phyloP scores from a whole-genome alignment of 768 basidiomycete genomes.

The Steccherinum ochraceum region DNA sequence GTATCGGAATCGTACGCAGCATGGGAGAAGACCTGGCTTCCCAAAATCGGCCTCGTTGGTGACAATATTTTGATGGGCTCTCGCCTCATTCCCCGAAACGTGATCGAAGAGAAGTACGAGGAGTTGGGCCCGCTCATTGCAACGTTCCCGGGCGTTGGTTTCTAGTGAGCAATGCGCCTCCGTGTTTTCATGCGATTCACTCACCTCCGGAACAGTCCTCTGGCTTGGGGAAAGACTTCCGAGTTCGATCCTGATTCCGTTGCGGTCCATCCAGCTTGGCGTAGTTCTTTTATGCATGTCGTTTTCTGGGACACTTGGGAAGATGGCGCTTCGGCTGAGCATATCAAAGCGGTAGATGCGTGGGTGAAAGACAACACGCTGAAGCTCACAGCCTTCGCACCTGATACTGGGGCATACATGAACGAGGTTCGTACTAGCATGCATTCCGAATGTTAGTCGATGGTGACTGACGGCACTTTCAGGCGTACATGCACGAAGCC shows the following conservation, averaged over 20 bases:
- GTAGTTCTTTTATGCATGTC: slow-evolving; percentile 31
- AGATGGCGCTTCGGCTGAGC: slow-evolving; percentile 12
- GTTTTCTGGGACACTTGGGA: slow-evolving; percentile 16
- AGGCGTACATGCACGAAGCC: slow-evolving; percentile 39
- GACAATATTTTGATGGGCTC: slow-evolving; percentile 11
- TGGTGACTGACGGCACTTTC: not conserved
- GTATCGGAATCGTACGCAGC: slow-evolving; percentile 12
- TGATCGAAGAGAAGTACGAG: slow-evolving; percentile 12
- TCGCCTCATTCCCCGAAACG: slow-evolving; percentile 16
- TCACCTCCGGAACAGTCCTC: too few relatives aligned
- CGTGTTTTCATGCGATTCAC: too few relatives aligned
- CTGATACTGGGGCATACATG: slow-evolving; percentile 35
- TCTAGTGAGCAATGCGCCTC: slow-evolving; percentile 16
- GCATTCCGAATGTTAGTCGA: not conserved
- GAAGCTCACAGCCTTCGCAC: slow-evolving; percentile 23
- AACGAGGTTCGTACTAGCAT: slow-evolving; percentile 34
- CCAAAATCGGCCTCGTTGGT: slow-evolving; percentile 7
- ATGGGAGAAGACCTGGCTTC: slow-evolving; percentile 8
- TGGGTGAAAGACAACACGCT: slow-evolving; percentile 12
- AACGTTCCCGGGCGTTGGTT: slow-evolving; percentile 1
- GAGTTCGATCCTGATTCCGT: slow-evolving; percentile 29
- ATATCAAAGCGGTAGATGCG: slow-evolving; percentile 9
- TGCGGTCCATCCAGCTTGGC: slow-evolving; percentile 44
- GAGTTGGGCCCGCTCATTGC: slow-evolving; percentile 12
- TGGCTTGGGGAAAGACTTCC: too few relatives aligned